Base-by-base conservation (phyloP, 257 asterid species). In the Apocynum venetum region DNA sequence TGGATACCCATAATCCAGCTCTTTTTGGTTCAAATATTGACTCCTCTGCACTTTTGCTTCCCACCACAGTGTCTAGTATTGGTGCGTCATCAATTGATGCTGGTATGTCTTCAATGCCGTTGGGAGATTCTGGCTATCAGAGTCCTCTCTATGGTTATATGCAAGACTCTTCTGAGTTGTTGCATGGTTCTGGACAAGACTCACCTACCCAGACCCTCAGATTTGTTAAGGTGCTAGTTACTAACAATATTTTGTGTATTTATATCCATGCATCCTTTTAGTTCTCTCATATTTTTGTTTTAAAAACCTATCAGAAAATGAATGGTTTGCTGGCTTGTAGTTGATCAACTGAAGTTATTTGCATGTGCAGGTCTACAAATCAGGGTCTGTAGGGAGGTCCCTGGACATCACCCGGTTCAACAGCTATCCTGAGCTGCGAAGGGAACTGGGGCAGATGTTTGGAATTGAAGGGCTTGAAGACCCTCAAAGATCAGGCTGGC, bases 401-500 rank as follows among this genome's bases (percentile, higher is more conserved):
- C 81, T 95, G 86, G 98, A 95, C 85, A 95, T 95, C 51, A 87
- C 82, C 86, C 96, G 93, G 79, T 95, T 95, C 93, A 89, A 68
- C 92, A 92, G 98, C 92, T 95, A 93, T 78, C 86, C 91, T 81
- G 98, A 95, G 95, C 92, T 95, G 91, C 82, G 94, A 75, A 88
- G 83, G 64, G 98, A 95, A 89, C 78, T 95, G 86, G 96, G 97
- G 52, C 96, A 85, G 84, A 92, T 92, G 97, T 94, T 84, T 53
- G 97, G 97, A 81, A 89, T 94, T 47, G 90, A 90, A 82, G 98
- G 98, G 86, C 96, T 94, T 84, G 96, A 91, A 86, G 94, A 90
- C 92, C 98, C 97, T 86, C 90, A 94, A 84, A 90, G 98, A 94
- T 94, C 98, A 94, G 98, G 98, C 98, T 94, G 98, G 97, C 98